phyloP scores from a whole-genome alignment of 805 yeast genomes.

The Suhomyces faveliae region DNA sequence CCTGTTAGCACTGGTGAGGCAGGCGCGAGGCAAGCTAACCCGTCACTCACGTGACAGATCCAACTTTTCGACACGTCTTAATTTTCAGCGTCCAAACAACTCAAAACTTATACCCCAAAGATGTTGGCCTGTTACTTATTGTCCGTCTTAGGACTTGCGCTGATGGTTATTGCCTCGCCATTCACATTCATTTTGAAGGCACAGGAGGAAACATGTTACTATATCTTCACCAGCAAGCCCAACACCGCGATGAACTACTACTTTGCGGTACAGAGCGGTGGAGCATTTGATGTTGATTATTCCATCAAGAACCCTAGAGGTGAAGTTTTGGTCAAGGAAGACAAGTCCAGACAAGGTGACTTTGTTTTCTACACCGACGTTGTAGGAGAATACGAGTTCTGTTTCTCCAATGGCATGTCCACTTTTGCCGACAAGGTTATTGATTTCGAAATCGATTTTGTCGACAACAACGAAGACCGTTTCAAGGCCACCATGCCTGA shows the following conservation, averaged over 20 bases:
- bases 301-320: conserved; percentile 57
- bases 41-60: background rate
- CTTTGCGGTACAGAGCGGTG: conserved; percentile 82
- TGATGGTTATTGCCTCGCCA: conserved; percentile 49
- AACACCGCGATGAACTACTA: conserved; percentile 66
- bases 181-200: conserved; percentile 76
- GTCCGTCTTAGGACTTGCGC: conserved; percentile 22
- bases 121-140: conserved; percentile 1
- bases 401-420: conserved; percentile 80
- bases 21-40: background rate
- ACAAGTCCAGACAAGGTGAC: conserved; percentile 76
- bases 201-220: conserved; percentile 69
- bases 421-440: conserved; percentile 80
- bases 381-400: conserved; percentile 82
- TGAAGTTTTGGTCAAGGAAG: conserved; percentile 49
- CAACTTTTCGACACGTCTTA: conserved; percentile 10
- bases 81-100: conserved; percentile 6
- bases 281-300: conserved; percentile 78
- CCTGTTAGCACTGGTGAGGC: background rate
- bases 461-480: conserved; percentile 32
- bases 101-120: background rate
- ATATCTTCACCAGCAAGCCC: conserved; percentile 60
- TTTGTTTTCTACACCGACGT: conserved; percentile 63
- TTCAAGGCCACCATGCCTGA: conserved; percentile 64
- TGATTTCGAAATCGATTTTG: conserved; percentile 72